Conservation (phyloP, 441 rosid genomes). For the Sinapis alba region DNA sequence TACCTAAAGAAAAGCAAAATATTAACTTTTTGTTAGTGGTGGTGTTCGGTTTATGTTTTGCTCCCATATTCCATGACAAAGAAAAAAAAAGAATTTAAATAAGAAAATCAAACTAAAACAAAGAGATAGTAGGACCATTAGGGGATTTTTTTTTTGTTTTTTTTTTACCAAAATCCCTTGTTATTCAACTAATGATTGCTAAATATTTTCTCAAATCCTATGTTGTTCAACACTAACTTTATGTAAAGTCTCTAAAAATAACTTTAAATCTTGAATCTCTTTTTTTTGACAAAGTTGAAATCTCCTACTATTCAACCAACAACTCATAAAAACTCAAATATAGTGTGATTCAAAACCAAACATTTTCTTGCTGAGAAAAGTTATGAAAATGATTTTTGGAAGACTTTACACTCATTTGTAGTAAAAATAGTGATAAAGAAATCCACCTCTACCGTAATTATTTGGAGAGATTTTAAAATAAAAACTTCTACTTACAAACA, state of each 20-base stretch:
- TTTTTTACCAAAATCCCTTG: not conserved
- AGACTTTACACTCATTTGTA: not conserved
- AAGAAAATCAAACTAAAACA: not conserved
- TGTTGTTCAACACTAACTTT: not conserved
- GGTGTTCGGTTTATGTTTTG: not conserved
- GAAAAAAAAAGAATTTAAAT: not conserved
- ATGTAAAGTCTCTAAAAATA: not conserved
- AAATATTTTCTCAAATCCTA: not conserved
- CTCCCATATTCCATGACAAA: not conserved
- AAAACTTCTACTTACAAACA: not conserved
- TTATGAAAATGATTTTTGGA: not conserved
- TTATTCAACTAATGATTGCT: not conserved
- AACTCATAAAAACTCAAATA: not conserved
- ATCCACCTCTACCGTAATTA: not conserved
- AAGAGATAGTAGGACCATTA: not conserved
- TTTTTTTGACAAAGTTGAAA: not conserved
- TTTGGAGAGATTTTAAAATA: not conserved
- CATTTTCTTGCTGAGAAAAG: not conserved
- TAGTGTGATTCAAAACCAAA: not conserved
- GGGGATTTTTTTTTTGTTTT: not conserved
- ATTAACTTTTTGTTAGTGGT: not conserved
- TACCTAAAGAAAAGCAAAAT: no score
- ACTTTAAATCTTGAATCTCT: no score
- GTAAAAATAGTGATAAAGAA: not conserved
- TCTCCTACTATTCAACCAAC: not conserved